phyloP scores from a whole-genome alignment of 495 filamentous ascomycete species.

The Podospora bellae-mahoneyi region DNA sequence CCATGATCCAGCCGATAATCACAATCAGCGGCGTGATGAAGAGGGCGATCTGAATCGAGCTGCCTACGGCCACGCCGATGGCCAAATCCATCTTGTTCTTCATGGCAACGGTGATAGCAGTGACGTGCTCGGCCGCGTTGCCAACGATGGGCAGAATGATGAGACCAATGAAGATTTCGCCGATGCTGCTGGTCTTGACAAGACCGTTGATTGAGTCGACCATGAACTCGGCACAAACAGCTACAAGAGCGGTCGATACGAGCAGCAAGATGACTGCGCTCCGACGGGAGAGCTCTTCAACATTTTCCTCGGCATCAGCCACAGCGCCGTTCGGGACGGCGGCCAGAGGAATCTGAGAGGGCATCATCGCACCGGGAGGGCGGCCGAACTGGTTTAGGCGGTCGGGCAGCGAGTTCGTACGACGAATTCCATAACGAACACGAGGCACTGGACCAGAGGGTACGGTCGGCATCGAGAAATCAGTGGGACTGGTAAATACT shows the following conservation, averaged over 20 bases:
- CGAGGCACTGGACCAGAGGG: constrained; percentile 49
- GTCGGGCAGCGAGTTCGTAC: constrained; percentile 77
- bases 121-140: constrained; percentile 86
- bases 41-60: constrained; percentile 76
- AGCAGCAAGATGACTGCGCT: constrained; percentile 68
- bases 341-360: constrained; percentile 38
- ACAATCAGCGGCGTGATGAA: constrained; percentile 81
- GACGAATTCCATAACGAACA: constrained; percentile 60
- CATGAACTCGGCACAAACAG: constrained; percentile 79
- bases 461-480: constrained; percentile 19
- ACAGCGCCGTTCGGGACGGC: constrained; percentile 29
- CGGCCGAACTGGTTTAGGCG: constrained; percentile 55
- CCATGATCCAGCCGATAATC: constrained; percentile 73
- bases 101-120: constrained; percentile 73
- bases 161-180: constrained; percentile 74
- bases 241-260: constrained; percentile 72
- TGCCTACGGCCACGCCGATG: constrained; percentile 78
- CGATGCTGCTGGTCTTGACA: constrained; percentile 57
- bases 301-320: constrained; percentile 43
- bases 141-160: constrained; percentile 86
- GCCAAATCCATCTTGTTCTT: constrained; percentile 92
- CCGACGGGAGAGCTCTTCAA: constrained; percentile 59
- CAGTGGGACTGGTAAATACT: constrained; percentile 40
- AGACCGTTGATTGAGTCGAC: constrained; percentile 71
- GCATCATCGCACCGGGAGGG: constrained; percentile 42